Conservation (phyloP, 2,329 filamentous ascomycete genomes). For the Aspergillus sojae region DNA sequence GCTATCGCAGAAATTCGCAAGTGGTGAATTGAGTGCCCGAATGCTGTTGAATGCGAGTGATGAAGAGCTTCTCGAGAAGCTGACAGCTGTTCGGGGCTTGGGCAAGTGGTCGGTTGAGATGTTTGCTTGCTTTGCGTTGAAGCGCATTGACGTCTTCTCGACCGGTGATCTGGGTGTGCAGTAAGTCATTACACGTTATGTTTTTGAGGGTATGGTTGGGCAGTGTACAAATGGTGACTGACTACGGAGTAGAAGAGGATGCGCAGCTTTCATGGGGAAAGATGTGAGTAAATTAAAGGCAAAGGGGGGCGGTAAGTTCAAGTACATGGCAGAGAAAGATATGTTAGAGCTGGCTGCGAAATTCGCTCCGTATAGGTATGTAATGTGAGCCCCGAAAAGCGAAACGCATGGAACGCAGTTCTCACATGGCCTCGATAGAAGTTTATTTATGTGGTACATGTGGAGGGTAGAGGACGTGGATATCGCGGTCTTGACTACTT, state of each 20-base stretch:
- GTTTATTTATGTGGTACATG: slow-evolving; percentile 98
- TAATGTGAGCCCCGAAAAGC: slow-evolving; percentile 13
- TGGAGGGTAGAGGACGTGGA: slow-evolving; percentile 85
- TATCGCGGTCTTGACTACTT: slow-evolving; percentile 53
- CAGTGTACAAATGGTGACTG: neutral
- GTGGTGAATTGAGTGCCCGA: slow-evolving; percentile 72
- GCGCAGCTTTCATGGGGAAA: slow-evolving; percentile 82
- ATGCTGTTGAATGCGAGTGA: slow-evolving; percentile 80
- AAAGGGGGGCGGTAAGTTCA: slow-evolving; percentile 85
- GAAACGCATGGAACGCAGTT: neutral
- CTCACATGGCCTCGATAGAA: slow-evolving; percentile 53
- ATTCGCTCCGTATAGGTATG: slow-evolving; percentile 78
- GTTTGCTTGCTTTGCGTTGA: slow-evolving; percentile 96
- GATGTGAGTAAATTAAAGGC: slow-evolving; percentile 83
- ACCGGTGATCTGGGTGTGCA: slow-evolving; percentile 92
- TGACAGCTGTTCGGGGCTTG: slow-evolving; percentile 84
- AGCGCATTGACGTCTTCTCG: slow-evolving; percentile 90
- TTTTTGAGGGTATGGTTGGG: neutral
- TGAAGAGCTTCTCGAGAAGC: slow-evolving; percentile 78
- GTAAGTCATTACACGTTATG: slow-evolving; percentile 44
- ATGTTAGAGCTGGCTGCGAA: slow-evolving; percentile 80
- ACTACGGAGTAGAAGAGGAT: slow-evolving; percentile 63
- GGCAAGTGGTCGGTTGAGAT: slow-evolving; percentile 95
- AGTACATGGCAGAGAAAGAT: slow-evolving; percentile 93
- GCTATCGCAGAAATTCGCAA: slow-evolving; percentile 76